Percentiles rank a stretch among this genome's conserved stretches.
phyloP scores from a whole-genome alignment of 2,329 filamentous ascomycete genomes.

The Sarocladiaceae sp. region DNA sequence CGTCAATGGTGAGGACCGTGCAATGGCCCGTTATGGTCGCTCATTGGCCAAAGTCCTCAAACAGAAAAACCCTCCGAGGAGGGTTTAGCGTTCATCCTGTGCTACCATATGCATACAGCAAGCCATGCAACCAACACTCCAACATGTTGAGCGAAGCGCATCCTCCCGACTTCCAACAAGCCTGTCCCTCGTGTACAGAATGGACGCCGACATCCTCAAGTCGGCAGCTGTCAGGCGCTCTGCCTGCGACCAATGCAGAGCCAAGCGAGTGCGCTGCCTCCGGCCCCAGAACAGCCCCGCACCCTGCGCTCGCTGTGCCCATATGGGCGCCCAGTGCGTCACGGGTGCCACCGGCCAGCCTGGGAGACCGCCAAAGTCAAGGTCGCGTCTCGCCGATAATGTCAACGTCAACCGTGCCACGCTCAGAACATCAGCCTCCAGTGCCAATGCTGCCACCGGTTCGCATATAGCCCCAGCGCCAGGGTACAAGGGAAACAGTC shows the following conservation, averaged over 20 bases:
- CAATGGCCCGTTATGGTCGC: too few species aligned
- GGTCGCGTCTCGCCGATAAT: conserved; percentile 7
- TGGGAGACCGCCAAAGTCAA: conserved; percentile 17
- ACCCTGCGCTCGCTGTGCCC: conserved; percentile 16
- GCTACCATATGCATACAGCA: not conserved
- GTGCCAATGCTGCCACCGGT: too few species aligned
- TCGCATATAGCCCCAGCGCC: too few species aligned
- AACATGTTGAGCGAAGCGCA: too few species aligned
- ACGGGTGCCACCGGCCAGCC: conserved; percentile 16
- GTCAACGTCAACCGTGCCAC: too few species aligned
- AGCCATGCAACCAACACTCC: not conserved
- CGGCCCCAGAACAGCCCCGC: conserved; percentile 15
- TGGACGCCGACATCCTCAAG: not conserved
- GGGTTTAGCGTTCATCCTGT: not conserved
- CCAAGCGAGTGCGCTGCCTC: conserved; percentile 19
- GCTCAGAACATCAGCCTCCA: too few species aligned
- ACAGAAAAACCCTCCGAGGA: too few species aligned
- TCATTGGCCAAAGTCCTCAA: too few species aligned
- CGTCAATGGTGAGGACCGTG: too few species aligned
- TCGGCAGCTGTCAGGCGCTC: conserved; percentile 15
- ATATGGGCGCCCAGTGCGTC: conserved; percentile 15
- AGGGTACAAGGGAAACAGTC: too few species aligned
- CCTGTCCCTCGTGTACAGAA: too few species aligned
- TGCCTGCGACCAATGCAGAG: conserved; percentile 19
- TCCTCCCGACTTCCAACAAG: too few species aligned